phyloP scores from a whole-genome alignment of 2,329 filamentous ascomycete genomes.

The Fusarium sp. region DNA sequence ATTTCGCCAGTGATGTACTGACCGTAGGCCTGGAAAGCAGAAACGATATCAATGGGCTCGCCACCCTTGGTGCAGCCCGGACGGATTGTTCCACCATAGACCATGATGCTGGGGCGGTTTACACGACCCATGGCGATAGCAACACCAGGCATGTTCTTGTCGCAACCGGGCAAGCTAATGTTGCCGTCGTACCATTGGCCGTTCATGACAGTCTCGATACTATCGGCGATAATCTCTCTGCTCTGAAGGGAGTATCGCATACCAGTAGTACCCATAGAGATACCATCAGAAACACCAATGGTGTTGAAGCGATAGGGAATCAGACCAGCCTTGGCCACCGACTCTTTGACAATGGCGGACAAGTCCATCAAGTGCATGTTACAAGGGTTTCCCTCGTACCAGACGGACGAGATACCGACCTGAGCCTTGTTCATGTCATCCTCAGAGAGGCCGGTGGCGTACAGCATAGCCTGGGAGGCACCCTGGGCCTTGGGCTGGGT shows the following conservation, averaged over 20 bases:
- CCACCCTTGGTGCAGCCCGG: conserved; percentile 86
- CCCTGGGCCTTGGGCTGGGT: conserved; percentile 98
- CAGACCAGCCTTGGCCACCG: conserved; percentile 76
- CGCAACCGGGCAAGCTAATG: conserved; percentile 95
- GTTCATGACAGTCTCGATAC: conserved; percentile 98
- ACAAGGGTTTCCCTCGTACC: conserved; percentile 98
- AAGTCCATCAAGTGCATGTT: conserved; percentile 98
- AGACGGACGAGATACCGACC: conserved; percentile 97
- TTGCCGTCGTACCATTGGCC: conserved; percentile 99
- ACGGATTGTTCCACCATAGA: conserved; percentile 95
- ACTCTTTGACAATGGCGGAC: conserved; percentile 77
- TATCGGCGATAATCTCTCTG: conserved; percentile 96
- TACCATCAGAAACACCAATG: conserved; percentile 95
- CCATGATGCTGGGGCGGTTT: conserved; percentile 95
- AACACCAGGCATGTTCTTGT: conserved; percentile 99
- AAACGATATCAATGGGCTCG: conserved; percentile 90
- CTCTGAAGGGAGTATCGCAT: conserved; percentile 97
- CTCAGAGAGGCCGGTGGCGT: conserved; percentile 89
- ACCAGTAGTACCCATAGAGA: conserved; percentile 97
- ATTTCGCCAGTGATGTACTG: conserved; percentile 94
- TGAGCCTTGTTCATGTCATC: conserved; percentile 95
- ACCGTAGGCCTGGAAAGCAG: conserved; percentile 97
- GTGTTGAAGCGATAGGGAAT: conserved; percentile 99
- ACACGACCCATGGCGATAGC: conserved; percentile 94
- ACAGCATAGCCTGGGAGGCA: conserved; percentile 98